phyloP scores from a whole-genome alignment of 1,284 basidiomycete genomes.

The Puccinia novopanici region DNA sequence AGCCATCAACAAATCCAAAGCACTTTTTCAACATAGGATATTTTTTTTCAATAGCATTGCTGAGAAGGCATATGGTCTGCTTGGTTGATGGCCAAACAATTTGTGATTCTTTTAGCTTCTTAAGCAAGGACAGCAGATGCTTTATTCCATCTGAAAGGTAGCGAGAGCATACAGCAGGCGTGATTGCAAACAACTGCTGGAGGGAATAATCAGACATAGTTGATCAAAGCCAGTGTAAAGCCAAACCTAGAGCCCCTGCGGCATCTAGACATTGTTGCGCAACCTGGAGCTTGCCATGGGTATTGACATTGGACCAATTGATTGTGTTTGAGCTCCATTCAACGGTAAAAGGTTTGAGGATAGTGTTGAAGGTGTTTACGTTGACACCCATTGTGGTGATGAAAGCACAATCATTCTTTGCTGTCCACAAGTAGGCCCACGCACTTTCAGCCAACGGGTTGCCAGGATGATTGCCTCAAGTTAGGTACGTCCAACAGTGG shows the following conservation, averaged over 20 bases:
- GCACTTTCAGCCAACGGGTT: no score
- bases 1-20: background rate
- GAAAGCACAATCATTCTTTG: background rate
- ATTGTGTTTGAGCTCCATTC: background rate
- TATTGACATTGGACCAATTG: no score
- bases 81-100: no score
- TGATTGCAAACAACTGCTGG: conserved; percentile 1
- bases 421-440: no score
- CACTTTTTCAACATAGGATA: background rate
- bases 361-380: background rate
- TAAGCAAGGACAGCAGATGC: background rate
- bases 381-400: conserved; percentile 13
- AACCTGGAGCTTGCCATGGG: background rate
- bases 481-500: no score
- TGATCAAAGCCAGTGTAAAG: background rate
- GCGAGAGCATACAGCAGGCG: background rate
- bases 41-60: background rate
- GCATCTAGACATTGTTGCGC: conserved; percentile 1
- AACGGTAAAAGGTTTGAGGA: background rate
- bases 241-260: background rate
- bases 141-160: background rate
- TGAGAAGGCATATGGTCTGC: background rate
- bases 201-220: conserved; percentile 2
- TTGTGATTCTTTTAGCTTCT: background rate
- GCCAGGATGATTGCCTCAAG: no score